Percentiles rank a stretch among this genome's conserved stretches.
These are phyloP conservation scores for Claviceps citrina DNA, from an alignment of 2,329 filamentous ascomycete genomes.

Conservation along the genomic window DNA sequence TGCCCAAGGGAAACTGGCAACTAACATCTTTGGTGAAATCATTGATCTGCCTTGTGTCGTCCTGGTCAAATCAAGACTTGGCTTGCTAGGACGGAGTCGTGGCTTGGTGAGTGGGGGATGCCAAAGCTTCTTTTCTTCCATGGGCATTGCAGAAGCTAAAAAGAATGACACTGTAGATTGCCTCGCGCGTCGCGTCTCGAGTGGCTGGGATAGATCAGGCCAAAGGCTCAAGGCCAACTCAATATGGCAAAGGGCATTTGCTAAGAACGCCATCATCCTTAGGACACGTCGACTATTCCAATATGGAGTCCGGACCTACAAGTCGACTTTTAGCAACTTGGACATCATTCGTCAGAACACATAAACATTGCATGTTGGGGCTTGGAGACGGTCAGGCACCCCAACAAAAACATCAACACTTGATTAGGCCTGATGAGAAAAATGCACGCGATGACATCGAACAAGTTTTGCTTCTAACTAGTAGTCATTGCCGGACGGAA, in stretches of 20 bases:
- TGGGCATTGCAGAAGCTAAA: too few relatives aligned
- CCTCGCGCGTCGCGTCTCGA: too few relatives aligned
- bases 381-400: too few relatives aligned
- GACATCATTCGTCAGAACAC: not conserved
- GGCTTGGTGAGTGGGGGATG: not conserved
- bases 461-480: slow-evolving; percentile 2
- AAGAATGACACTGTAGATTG: too few relatives aligned
- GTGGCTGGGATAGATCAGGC: too few relatives aligned
- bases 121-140: too few relatives aligned
- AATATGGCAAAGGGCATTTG: not conserved
- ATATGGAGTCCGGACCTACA: not conserved
- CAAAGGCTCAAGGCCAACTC: not conserved
- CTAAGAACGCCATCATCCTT: not conserved
- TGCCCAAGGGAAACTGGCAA: too few relatives aligned
- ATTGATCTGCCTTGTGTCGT: too few relatives aligned
- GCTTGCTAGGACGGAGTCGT: not conserved
- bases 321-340: not conserved
- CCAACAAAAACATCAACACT: too few relatives aligned
- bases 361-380: not conserved
- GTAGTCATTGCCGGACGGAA: slow-evolving; percentile 1
- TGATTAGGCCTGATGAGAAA: too few relatives aligned
- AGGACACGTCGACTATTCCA: not conserved
- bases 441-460: not conserved
- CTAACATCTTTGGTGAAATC: too few relatives aligned
- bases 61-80: too few relatives aligned